Evolutionary conservation across 352 stramenopile species (phyloP).

Genomic region (Phytopythium cucurbitacearum): DNA sequence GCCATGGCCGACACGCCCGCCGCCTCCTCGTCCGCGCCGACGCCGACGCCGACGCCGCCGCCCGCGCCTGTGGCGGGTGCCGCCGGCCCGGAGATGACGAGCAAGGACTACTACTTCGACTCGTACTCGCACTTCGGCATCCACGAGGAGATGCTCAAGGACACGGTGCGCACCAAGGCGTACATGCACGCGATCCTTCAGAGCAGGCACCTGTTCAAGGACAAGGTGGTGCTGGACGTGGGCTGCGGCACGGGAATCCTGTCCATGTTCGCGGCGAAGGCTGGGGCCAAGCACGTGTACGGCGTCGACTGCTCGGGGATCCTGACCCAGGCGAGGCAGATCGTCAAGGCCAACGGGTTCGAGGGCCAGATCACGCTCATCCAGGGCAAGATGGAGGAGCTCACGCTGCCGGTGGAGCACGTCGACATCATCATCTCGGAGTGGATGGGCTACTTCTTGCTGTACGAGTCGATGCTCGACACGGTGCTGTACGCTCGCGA

Average conservation of each 20-base stretch:
- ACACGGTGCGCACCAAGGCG: conserved; percentile 94
- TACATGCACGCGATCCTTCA: conserved; percentile 98
- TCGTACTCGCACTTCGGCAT: conserved; percentile 98
- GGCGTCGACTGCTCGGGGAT: conserved; percentile 96
- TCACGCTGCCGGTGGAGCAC: conserved; percentile 89
- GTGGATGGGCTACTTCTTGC: conserved; percentile 98
- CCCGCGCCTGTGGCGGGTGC: conserved; percentile 11
- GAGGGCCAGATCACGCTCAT: conserved; percentile 93
- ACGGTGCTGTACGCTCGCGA: conserved; percentile 95
- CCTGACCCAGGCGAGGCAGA: conserved; percentile 91
- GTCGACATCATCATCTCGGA: conserved; percentile 99
- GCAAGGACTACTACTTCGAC: conserved; percentile 98
- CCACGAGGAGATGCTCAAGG: conserved; percentile 98
- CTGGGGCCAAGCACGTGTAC: conserved; percentile 91
- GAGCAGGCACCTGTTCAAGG: conserved; percentile 96
- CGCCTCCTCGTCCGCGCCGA: conserved; percentile 13
- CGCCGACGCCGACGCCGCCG: conserved; percentile 10
- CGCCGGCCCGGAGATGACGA: conserved; percentile 62
- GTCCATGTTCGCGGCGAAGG: conserved; percentile 96
- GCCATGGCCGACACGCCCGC: conserved; percentile 1
- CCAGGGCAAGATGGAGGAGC: conserved; percentile 92
- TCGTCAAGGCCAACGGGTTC: conserved; percentile 94
- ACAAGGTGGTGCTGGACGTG: conserved; percentile 96
- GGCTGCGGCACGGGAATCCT: conserved; percentile 96
- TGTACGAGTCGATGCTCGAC: conserved; percentile 98